phyloP scores from a whole-genome alignment of 2,329 filamentous ascomycete species.

The Chalaropsis ovoidea region DNA sequence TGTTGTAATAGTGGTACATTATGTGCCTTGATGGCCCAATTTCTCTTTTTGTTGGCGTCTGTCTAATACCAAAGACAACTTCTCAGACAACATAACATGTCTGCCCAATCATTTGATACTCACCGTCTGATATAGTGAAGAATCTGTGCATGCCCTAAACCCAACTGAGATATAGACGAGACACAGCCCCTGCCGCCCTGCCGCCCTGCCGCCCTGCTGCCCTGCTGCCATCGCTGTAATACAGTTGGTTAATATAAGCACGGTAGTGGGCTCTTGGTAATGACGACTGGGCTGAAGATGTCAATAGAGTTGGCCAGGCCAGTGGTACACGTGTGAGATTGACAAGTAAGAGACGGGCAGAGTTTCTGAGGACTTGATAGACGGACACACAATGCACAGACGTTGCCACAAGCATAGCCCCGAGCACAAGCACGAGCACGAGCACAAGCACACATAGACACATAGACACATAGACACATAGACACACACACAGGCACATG shows the following conservation, averaged over 20 bases:
- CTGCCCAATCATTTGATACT: constrained; percentile 9
- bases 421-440: background rate
- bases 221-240: background rate
- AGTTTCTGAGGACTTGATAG: background rate
- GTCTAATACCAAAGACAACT: background rate
- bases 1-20: background rate
- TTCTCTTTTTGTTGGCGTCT: background rate
- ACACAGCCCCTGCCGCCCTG: background rate
- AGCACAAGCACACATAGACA: background rate
- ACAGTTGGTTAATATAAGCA: background rate
- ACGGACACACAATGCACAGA: background rate
- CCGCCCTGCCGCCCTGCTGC: background rate
- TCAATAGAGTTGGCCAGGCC: too few species aligned
- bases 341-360: background rate
- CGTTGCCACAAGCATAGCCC: constrained; percentile 5
- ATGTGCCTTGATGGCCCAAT: background rate
- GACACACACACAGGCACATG: too few species aligned
- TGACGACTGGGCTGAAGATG: too few species aligned
- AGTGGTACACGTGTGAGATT: too few species aligned
- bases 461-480: background rate
- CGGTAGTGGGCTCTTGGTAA: too few species aligned
- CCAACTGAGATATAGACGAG: constrained; percentile 6
- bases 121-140: constrained; percentile 2
- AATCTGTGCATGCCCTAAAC: constrained; percentile 6
- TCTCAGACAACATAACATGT: background rate